Evolutionary conservation across 768 basidiomycete genomes (phyloP).

Genomic region (Trametes maxima): DNA sequence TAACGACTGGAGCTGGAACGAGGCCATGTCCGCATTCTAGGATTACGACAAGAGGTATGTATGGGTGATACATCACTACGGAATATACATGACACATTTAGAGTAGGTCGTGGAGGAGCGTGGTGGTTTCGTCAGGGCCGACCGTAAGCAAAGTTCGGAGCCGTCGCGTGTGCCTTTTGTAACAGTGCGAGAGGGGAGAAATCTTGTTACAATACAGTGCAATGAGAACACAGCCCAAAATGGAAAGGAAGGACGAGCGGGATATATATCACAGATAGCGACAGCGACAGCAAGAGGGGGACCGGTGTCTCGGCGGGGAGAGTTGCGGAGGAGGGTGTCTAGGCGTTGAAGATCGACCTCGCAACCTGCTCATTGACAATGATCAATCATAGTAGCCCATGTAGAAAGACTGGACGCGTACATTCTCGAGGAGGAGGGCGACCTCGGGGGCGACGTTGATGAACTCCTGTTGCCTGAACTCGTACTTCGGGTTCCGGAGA

Average conservation of each 20-base stretch:
- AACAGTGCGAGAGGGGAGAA: conserved; percentile 53
- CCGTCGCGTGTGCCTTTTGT: conserved; percentile 46
- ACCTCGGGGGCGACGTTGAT: conserved; percentile 86
- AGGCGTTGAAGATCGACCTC: conserved; percentile 75
- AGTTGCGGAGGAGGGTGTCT: conserved; percentile 49
- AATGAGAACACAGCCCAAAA: conserved; percentile 49
- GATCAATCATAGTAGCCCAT: conserved; percentile 12
- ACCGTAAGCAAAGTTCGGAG: conserved; percentile 48
- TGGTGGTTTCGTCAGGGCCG: conserved; percentile 32
- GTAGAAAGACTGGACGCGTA: conserved; percentile 41
- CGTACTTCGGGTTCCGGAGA: conserved; percentile 86
- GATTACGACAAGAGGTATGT: conserved; percentile 39
- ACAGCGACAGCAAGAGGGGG: conserved; percentile 46
- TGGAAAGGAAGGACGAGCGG: conserved; percentile 55
- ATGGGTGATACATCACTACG: conserved; percentile 40
- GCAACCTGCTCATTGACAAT: conserved; percentile 54
- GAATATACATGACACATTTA: conserved; percentile 40
- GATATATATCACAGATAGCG: conserved; percentile 84
- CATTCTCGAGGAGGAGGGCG: conserved; percentile 80
- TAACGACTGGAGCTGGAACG: conserved; percentile 38
- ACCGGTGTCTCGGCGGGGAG: conserved; percentile 15
- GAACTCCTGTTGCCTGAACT: conserved; percentile 90
- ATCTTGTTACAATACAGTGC: conserved; percentile 88
- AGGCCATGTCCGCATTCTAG: conserved; percentile 38
- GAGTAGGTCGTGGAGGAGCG: conserved; percentile 34